Conservation (phyloP, 2,329 filamentous ascomycete genomes). For the Hypomyces rosellus region DNA sequence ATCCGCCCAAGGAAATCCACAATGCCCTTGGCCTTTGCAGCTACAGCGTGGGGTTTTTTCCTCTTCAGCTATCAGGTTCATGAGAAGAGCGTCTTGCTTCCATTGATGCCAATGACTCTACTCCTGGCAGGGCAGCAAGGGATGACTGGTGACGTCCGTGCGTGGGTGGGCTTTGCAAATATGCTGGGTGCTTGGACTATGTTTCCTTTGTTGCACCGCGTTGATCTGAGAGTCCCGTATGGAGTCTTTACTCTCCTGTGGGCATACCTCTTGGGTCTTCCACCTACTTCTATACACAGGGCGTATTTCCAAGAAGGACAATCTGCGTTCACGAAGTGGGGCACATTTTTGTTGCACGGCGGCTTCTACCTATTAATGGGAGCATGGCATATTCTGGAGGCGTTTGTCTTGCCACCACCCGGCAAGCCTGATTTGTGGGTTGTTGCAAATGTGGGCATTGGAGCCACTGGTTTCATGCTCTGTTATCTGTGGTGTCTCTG, state of each 20-base stretch:
- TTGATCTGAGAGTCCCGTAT: constrained; percentile 80
- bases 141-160: constrained; percentile 65
- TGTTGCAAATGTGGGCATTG: constrained; percentile 81
- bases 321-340: constrained; percentile 34
- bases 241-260: constrained; percentile 78
- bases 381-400: constrained; percentile 73
- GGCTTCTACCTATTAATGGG: constrained; percentile 72
- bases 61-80: constrained; percentile 97
- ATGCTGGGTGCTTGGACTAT: constrained; percentile 86
- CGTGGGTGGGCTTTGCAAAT: constrained; percentile 97
- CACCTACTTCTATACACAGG: constrained; percentile 61
- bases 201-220: constrained; percentile 81
- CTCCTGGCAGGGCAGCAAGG: constrained; percentile 74
- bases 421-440: constrained; percentile 92
- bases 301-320: constrained; percentile 55
- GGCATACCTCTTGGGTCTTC: constrained; percentile 84
- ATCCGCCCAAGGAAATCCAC: constrained; percentile 69
- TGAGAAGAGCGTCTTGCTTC: constrained; percentile 92
- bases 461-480: constrained; percentile 75
- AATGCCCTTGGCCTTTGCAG: constrained; percentile 72
- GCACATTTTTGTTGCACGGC: constrained; percentile 63
- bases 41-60: constrained; percentile 94
- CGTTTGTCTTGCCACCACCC: constrained; percentile 58
- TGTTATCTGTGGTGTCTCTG: constrained; percentile 90
- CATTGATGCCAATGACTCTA: constrained; percentile 87